These are phyloP conservation scores for Phytopythium aichiense DNA, from an alignment of 352 stramenopile genomes.

Conservation along the genomic window DNA sequence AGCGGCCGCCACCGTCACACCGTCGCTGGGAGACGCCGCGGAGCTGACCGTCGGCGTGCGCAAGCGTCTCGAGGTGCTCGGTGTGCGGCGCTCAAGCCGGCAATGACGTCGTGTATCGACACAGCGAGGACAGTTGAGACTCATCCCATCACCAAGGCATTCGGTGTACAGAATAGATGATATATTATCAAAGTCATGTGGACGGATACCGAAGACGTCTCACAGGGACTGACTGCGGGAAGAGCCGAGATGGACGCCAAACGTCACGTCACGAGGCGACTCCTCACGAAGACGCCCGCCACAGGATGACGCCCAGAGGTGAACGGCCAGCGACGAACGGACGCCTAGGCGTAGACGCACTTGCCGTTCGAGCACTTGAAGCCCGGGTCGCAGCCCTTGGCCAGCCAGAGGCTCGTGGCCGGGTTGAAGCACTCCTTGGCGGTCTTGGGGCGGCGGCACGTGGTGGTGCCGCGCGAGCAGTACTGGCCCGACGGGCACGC, in stretches of 20 bases:
- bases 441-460: constrained; percentile 9
- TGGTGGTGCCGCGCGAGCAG: constrained; percentile 16
- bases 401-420: constrained; percentile 10
- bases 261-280: background rate
- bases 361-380: constrained; percentile 20
- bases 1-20: constrained; percentile 1
- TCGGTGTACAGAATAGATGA: background rate
- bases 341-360: constrained; percentile 15
- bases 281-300: too few species aligned
- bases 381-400: constrained; percentile 17
- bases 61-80: constrained; percentile 49
- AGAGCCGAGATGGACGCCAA: background rate
- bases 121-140: too few species aligned
- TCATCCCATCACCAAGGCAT: too few species aligned
- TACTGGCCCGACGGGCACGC: constrained; percentile 15
- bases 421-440: constrained; percentile 37
- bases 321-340: background rate
- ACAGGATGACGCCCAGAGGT: too few species aligned
- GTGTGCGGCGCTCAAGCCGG: constrained; percentile 28
- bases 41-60: constrained; percentile 54
- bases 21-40: constrained; percentile 34
- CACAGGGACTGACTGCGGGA: background rate
- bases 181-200: background rate
- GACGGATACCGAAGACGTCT: background rate
- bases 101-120: background rate